Evolutionary conservation across 805 yeast species (phyloP).

Genomic region (Spathaspora passalidarum): DNA sequence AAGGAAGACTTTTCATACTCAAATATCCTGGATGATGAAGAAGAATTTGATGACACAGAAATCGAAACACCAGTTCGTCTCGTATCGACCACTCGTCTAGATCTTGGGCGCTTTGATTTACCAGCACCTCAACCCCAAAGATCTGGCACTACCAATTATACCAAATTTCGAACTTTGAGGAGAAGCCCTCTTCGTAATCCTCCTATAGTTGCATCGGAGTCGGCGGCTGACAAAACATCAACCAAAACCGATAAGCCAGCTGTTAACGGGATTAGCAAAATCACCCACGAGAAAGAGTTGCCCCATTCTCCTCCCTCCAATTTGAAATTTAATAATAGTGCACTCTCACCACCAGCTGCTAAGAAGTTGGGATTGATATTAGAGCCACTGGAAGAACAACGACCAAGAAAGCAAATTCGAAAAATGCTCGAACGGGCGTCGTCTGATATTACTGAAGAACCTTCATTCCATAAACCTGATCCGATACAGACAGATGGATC

Average conservation of each 20-base stretch:
- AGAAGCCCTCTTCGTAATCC: constrained; percentile 19
- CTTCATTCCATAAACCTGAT: background rate
- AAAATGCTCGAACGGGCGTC: background rate
- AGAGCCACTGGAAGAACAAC: background rate
- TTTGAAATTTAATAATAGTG: constrained; percentile 11
- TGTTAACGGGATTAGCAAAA: constrained; percentile 11
- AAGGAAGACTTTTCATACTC: constrained; percentile 5
- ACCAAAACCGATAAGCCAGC: background rate
- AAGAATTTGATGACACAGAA: constrained; percentile 31
- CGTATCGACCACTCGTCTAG: background rate
- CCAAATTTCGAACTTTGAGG: constrained; percentile 13
- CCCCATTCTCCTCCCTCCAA: constrained; percentile 18
- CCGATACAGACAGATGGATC: too few species aligned
- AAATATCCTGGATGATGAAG: constrained; percentile 8
- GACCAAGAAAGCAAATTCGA: background rate
- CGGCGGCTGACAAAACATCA: background rate
- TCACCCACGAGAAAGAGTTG: background rate
- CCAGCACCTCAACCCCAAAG: background rate
- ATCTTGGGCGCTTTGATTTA: constrained; percentile 4
- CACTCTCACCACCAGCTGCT: background rate
- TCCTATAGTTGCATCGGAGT: constrained; percentile 7
- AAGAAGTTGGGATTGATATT: background rate
- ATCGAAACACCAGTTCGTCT: constrained; percentile 22
- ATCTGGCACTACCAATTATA: background rate
- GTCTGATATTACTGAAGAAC: background rate